Evolutionary conservation across 345 rosid species (phyloP).

Genomic region (Lepidium didymum): DNA sequence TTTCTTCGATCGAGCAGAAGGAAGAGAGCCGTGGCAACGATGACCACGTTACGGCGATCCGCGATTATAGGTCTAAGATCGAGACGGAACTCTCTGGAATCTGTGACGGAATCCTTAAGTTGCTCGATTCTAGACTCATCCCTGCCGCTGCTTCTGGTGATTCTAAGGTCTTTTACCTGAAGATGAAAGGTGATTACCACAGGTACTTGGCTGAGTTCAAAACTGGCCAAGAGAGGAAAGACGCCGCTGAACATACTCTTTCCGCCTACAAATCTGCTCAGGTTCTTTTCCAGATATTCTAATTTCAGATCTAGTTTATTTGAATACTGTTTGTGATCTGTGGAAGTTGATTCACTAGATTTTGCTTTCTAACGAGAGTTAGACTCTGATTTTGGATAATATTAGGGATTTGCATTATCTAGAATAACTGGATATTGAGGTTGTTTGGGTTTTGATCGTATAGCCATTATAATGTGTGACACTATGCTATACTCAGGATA

Average conservation of each 20-base stretch:
- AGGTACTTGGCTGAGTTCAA: conserved; percentile 93
- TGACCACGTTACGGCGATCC: conserved; percentile 71
- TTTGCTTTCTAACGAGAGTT: neutral
- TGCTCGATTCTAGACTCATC: conserved; percentile 68
- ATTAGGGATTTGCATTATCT: neutral
- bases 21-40: conserved; percentile 97
- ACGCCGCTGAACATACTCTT: conserved; percentile 86
- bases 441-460: neutral
- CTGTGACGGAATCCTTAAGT: conserved; percentile 84
- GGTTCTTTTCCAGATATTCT: conserved; percentile 31
- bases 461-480: neutral
- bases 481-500: conserved; percentile 55
- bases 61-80: conserved; percentile 79
- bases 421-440: neutral
- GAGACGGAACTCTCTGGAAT: conserved; percentile 80
- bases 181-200: conserved; percentile 96
- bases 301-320: conserved; percentile 16
- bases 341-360: neutral
- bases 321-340: neutral
- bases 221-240: conserved; percentile 83
- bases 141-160: conserved; percentile 70
- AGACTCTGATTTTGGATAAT: neutral
- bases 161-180: conserved; percentile 84
- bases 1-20: conserved; percentile 93
- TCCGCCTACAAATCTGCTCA: conserved; percentile 92